Conservation (phyloP, 345 rosid genomes). For the Eucalyptus guilfoylei region DNA sequence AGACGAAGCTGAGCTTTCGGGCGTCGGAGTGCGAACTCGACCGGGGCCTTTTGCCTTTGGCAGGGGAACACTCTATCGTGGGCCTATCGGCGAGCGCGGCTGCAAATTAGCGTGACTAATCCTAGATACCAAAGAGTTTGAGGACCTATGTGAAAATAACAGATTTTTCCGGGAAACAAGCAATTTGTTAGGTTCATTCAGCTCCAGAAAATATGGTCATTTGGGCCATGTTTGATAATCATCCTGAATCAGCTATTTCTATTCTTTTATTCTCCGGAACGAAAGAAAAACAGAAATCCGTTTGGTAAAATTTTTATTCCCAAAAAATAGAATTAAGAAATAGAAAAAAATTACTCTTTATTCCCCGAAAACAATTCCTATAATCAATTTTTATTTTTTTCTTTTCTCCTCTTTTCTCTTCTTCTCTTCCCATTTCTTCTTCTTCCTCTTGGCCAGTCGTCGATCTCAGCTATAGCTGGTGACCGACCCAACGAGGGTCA, state of each 20-base stretch:
- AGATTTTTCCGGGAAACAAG: background rate
- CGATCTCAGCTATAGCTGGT: rapidly evolving
- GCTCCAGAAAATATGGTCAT: background rate
- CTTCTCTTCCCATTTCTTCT: too few relatives aligned
- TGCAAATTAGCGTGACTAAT: background rate
- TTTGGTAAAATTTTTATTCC: too few relatives aligned
- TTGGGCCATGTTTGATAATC: background rate
- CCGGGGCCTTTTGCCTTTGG: background rate
- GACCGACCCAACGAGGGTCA: rapidly evolving
- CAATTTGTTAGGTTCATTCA: background rate
- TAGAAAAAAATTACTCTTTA: too few relatives aligned
- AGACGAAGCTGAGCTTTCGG: background rate
- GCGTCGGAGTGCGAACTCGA: background rate
- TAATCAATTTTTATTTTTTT: too few relatives aligned
- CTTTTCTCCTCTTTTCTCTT: too few relatives aligned
- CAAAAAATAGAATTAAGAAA: rapidly evolving
- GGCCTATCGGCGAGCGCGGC: background rate
- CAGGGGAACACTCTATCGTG: background rate
- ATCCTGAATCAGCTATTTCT: rapidly evolving
- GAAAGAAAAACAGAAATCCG: rapidly evolving
- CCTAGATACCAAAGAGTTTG: background rate
- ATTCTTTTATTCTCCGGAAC: too few relatives aligned
- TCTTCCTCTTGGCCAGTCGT: too few relatives aligned
- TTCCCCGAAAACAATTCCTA: rapidly evolving
- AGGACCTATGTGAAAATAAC: background rate